Evolutionary conservation across 164 flowering plant genomes (phyloP), one percentile per base, ranked within the genome.

Genomic region (Stephania yunnanensis): DNA sequence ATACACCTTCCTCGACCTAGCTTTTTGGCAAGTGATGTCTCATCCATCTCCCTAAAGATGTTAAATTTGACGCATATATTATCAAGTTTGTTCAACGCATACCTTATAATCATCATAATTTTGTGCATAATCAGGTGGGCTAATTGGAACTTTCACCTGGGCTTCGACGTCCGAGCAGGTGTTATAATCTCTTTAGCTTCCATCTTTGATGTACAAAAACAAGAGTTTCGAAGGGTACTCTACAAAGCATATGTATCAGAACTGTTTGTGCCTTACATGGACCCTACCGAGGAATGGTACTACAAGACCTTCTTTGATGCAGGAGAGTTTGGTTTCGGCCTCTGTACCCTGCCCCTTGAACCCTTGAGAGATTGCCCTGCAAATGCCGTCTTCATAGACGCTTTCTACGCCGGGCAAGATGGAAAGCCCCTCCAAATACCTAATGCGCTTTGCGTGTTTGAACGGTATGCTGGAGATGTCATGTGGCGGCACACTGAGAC

Each of bases 241-340:
- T 90, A 90, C 58, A 80, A 75, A 81, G 92, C 92, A 6, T 83
- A 70, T 63, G 48, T 86, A 22, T 90, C 97, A 0, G 94, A 90
- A 78, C 46, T 86, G 1, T 89, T 87, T 36, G 90, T 89, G 31
- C 92, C 97, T 2, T 92, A 90, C 78, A 86, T 86, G 92, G 94
- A 92, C 69, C 82, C 87, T 44, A 80, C 87, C 0, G 85, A 86
- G 20, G 94, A 84, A 13, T 89, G 89, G 90, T 92, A 84, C 78
- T 86, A 74, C 66, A 82, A 74, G 77, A 81, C 92, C 9, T 89
- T 75, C 70, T 78, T 90, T 45, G 94, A 92, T 75, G 76, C 81
- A 1, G 94, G 94, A 3, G 97, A 92, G 73, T 87, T 69, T 29
- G 92, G 94, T 30, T 80, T 85, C 2, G 94, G 97, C 6, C 76